Evolutionary conservation across 176 grass and related monocot genomes (phyloP), one percentile per base, ranked within the genome.

Genomic region (Ananas comosus): DNA sequence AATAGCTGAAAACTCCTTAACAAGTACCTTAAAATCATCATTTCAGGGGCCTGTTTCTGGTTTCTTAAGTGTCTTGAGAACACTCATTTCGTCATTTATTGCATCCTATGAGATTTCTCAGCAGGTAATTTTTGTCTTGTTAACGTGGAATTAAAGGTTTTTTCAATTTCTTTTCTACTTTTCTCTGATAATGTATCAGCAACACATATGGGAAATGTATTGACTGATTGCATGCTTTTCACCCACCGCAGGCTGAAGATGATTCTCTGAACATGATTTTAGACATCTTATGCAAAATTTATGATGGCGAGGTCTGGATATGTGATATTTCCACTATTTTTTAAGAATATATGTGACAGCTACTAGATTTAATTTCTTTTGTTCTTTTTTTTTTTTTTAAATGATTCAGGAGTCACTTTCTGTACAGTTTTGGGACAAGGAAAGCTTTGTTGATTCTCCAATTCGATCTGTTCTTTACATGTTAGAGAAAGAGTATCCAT

Each of bases 361-460:
- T 18, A 8, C 19, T 59, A 59, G 14, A 56, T 17, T 59, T 59
- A 59, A 14, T 59, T 59, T 9, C 10, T 59, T 59, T 17, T 59
- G 11, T 18, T 59, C n/a, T 21, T 59, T 14, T 21, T 42, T 42
- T 42, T 42, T 42, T 5, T 12, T 71, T 79, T 53, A 67, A 67
- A 78, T 68, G 72, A 75, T 83, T 42, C 78, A 91, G 92, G 93
- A 96, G 85, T 90, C 86, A 67, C 81, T 96, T 51, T 91, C 83
- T 25, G 79, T 90, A 79, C 93, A 96, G 79, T 96, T 96, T 75
- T 96, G 93, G 93, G 93, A 96, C 69, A 92, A 85, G 78, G 74
- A 90, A 69, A 87, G 89, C 68, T 96, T 87, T 74, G 80, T 92
- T 63, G 93, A 96, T 87, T 81, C 81, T 64, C 93, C 93, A 69